phyloP scores from a whole-genome alignment of 2,329 filamentous ascomycete species.

The Onygenales sp. region DNA sequence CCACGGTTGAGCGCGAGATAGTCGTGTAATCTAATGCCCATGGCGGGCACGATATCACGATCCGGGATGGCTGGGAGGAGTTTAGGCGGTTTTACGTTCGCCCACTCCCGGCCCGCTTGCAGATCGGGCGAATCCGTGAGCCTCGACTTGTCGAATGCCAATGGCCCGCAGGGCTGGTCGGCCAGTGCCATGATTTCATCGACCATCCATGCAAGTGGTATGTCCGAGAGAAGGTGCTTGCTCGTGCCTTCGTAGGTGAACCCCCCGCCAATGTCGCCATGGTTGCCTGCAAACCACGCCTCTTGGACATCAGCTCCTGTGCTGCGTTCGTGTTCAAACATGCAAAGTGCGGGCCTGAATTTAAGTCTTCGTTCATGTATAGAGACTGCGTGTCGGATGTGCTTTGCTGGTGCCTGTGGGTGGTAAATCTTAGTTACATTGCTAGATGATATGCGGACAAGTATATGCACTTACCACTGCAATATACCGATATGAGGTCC shows the following conservation, averaged over 20 bases:
- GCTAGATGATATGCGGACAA: too few relatives aligned
- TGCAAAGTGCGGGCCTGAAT: slow-evolving; percentile 39
- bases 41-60: slow-evolving; percentile 5
- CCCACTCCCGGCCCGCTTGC: slow-evolving; percentile 4
- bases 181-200: slow-evolving; percentile 28
- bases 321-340: neutral
- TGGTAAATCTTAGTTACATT: too few relatives aligned
- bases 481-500: neutral
- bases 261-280: slow-evolving; percentile 45
- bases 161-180: slow-evolving; percentile 13
- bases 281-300: slow-evolving; percentile 46
- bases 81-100: neutral
- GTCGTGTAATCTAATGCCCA: slow-evolving; percentile 21
- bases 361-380: slow-evolving; percentile 46
- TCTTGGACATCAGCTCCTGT: slow-evolving; percentile 35
- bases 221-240: slow-evolving; percentile 32
- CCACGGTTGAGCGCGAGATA: slow-evolving; percentile 23
- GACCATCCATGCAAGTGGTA: slow-evolving; percentile 45
- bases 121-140: slow-evolving; percentile 9
- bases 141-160: slow-evolving; percentile 12
- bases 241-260: slow-evolving; percentile 29
- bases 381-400: slow-evolving; percentile 42
- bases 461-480: too few relatives aligned
- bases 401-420: too few relatives aligned
- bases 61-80: slow-evolving; percentile 5